A percentile compares a stretch with the other conserved stretches of the same genome.
phyloP scores from a whole-genome alignment of 495 filamentous ascomycete species.

The Acidomyces sp. region DNA sequence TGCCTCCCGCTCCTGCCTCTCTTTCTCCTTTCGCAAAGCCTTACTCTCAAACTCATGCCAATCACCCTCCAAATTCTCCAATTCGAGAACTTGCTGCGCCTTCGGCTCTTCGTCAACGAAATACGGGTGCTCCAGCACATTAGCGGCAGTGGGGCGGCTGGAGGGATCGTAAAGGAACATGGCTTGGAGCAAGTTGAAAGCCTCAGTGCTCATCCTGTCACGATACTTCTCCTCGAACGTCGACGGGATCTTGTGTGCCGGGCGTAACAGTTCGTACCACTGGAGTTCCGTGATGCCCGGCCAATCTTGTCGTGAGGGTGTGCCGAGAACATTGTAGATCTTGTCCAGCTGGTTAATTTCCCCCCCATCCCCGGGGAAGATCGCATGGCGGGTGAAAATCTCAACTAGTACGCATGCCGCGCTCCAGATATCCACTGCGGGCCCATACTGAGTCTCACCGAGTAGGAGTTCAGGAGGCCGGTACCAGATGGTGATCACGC shows the following conservation, averaged over 20 bases:
- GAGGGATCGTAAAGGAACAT: conserved; percentile 84
- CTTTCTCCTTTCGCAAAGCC: conserved; percentile 79
- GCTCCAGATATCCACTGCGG: conserved; percentile 94
- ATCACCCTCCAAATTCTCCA: conserved; percentile 77
- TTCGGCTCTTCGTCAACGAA: conserved; percentile 72
- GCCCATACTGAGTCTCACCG: conserved; percentile 88
- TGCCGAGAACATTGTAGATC: conserved; percentile 85
- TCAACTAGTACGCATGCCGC: conserved; percentile 94
- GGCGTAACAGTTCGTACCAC: conserved; percentile 86
- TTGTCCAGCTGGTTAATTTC: conserved; percentile 95
- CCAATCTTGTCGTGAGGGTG: conserved; percentile 74
- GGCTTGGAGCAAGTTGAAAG: conserved; percentile 64
- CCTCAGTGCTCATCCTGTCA: conserved; percentile 49
- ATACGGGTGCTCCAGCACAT: conserved; percentile 81
- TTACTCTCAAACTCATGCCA: conserved; percentile 99
- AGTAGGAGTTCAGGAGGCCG: conserved; percentile 85
- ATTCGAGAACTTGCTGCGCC: conserved; percentile 67
- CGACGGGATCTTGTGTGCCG: conserved; percentile 56
- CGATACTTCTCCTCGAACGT: conserved; percentile 77
- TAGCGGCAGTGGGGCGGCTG: conserved; percentile 69
- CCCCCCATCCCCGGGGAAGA: conserved; percentile 86
- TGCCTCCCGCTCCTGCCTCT: conserved; percentile 63
- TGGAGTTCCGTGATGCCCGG: conserved; percentile 79
- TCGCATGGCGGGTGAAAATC: conserved; percentile 88
- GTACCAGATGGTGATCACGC: conserved; percentile 98